A percentile compares a stretch with the other conserved stretches of the same genome.
phyloP scores from a whole-genome alignment of 441 rosid species.

The Corymbia citriodora region DNA sequence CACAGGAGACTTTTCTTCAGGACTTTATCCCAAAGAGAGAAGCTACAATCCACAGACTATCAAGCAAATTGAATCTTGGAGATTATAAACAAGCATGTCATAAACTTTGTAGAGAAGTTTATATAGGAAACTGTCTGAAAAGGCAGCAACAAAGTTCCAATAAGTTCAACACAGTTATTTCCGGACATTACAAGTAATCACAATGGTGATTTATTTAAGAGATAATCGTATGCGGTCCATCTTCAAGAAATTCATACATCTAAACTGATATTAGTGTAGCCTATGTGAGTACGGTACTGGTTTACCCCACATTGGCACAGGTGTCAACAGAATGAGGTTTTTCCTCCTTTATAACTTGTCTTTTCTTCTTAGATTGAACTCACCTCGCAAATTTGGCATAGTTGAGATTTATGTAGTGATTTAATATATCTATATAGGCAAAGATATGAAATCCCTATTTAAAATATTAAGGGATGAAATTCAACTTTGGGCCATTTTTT shows the following conservation, averaged over 20 bases:
- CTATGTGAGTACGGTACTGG: not conserved
- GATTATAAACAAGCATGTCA: not conserved
- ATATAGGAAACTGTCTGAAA: not conserved
- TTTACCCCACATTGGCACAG: not conserved
- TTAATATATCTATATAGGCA: not conserved
- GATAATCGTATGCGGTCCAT: not conserved
- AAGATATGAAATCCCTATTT: not conserved
- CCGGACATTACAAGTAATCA: not conserved
- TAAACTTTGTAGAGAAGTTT: not conserved
- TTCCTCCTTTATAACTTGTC: not conserved
- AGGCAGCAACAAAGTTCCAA: not conserved
- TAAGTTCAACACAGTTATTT: not conserved
- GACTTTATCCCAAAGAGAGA: not conserved
- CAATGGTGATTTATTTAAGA: not conserved
- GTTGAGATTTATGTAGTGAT: not conserved
- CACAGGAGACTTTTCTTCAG: not conserved
- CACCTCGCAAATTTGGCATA: not conserved
- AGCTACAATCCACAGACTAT: not conserved
- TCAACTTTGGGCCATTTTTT: not conserved
- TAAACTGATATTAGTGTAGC: not conserved
- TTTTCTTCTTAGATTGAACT: not conserved
- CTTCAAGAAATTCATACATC: not conserved
- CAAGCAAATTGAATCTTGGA: not conserved
- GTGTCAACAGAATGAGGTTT: not conserved
- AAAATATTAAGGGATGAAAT: not conserved